phyloP scores from a whole-genome alignment of 2,329 filamentous ascomycete species.

The Leptographium radiaticola region DNA sequence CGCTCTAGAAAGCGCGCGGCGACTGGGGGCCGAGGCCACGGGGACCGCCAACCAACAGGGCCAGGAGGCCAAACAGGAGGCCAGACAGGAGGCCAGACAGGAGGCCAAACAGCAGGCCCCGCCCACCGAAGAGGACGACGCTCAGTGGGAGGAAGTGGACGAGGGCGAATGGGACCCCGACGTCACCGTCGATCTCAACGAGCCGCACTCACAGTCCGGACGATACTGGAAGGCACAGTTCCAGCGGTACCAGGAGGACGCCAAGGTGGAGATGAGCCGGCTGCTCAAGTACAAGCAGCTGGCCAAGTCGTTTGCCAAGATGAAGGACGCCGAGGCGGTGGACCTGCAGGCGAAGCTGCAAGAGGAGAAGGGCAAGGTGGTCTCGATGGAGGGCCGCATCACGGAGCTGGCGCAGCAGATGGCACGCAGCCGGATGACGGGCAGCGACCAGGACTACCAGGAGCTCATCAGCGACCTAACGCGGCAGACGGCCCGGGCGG shows the following conservation, averaged over 20 bases:
- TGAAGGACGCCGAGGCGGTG: constrained; percentile 61
- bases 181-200: constrained; percentile 56
- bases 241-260: constrained; percentile 58
- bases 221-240: constrained; percentile 73
- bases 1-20: constrained; percentile 28
- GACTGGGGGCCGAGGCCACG: constrained; percentile 11
- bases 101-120: not conserved
- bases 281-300: constrained; percentile 68
- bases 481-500: constrained; percentile 42
- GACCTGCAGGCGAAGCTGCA: constrained; percentile 52
- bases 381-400: constrained; percentile 49
- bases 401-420: constrained; percentile 48
- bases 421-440: constrained; percentile 22
- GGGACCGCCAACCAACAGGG: not conserved
- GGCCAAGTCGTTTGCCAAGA: constrained; percentile 64
- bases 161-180: constrained; percentile 36
- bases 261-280: constrained; percentile 61
- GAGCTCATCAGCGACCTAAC: constrained; percentile 39
- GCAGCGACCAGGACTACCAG: constrained; percentile 29
- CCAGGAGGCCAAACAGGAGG: constrained; percentile 13
- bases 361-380: constrained; percentile 53
- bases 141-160: constrained; percentile 41
- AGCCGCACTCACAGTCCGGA: constrained; percentile 62
- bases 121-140: constrained; percentile 18
- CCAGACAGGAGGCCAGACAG: not conserved